These are phyloP conservation scores for Poterioochromonas sp. DNA, from an alignment of 352 stramenopile genomes.

Conservation along the genomic window DNA sequence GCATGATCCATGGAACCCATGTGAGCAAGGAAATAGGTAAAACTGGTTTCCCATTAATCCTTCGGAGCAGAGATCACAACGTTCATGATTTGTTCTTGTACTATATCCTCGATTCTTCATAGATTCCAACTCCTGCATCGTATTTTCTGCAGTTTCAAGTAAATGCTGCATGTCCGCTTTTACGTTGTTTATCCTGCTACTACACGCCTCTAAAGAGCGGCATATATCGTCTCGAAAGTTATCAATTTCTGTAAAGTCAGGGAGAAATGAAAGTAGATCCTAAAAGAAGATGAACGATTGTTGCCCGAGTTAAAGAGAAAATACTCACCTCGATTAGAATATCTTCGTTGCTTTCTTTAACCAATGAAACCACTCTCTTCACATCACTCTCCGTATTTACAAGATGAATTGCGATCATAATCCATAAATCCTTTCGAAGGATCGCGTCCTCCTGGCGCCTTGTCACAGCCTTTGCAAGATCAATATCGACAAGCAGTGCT, in stretches of 20 bases:
- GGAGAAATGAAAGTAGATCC: conserved; percentile 84
- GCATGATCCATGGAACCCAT: conserved; percentile 80
- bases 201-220: conserved; percentile 75
- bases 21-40: conserved; percentile 84
- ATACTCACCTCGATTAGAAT: conserved; percentile 12
- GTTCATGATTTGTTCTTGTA: not conserved
- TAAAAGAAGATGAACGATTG: conserved; percentile 68
- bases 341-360: conserved; percentile 59
- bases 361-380: conserved; percentile 66
- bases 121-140: not conserved
- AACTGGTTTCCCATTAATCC: conserved; percentile 66
- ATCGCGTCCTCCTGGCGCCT: conserved; percentile 74
- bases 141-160: not conserved
- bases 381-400: conserved; percentile 73
- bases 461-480: conserved; percentile 82
- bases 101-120: not conserved
- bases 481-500: conserved; percentile 53
- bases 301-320: conserved; percentile 12
- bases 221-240: conserved; percentile 90
- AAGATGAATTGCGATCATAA: conserved; percentile 77
- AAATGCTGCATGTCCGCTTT: conserved; percentile 10
- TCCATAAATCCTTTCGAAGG: conserved; percentile 80
- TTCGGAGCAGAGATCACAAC: not conserved
- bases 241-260: conserved; percentile 87
- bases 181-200: conserved; percentile 36